phyloP scores from a whole-genome alignment of 177 flowering plant genomes.

The Vitis hybrid region DNA sequence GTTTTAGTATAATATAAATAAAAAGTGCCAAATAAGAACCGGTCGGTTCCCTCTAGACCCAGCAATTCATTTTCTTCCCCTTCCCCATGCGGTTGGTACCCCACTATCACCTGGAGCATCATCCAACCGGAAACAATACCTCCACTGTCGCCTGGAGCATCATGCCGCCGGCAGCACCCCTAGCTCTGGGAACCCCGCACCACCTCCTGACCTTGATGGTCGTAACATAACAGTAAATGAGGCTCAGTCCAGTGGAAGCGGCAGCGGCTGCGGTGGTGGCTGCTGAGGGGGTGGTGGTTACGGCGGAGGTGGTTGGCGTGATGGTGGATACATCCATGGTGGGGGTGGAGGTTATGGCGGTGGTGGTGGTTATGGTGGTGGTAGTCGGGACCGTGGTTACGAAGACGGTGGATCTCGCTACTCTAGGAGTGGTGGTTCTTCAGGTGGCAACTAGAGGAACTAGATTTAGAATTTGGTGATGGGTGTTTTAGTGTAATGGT shows the following conservation, averaged over 20 bases:
- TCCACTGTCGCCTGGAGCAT: no score
- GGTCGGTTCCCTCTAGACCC: no score
- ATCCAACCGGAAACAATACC: no score
- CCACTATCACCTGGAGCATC: no score
- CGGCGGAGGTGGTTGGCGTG: constrained; percentile 23
- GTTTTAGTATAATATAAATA: no score
- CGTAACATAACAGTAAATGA: constrained; percentile 85
- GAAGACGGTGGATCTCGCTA: constrained; percentile 25
- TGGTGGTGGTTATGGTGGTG: constrained; percentile 30
- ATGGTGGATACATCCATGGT: constrained; percentile 21
- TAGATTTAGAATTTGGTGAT: constrained; percentile 1
- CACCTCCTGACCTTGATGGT: constrained; percentile 51
- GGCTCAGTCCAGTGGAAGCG: constrained; percentile 74
- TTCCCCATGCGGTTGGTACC: no score
- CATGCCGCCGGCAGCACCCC: fast-evolving
- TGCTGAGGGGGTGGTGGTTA: constrained; percentile 21
- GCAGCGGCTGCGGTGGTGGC: constrained; percentile 25
- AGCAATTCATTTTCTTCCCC: no score
- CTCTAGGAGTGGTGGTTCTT: constrained; percentile 12
- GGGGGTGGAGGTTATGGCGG: constrained; percentile 31
- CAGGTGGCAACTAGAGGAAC: constrained; percentile 22
- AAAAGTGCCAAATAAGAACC: no score
- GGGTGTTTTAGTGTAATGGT: background rate
- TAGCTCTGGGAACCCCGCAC: no score
- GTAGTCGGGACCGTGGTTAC: constrained; percentile 21